Evolutionary conservation across 257 asterid species (phyloP).

Genomic region (Salvia splendens): DNA sequence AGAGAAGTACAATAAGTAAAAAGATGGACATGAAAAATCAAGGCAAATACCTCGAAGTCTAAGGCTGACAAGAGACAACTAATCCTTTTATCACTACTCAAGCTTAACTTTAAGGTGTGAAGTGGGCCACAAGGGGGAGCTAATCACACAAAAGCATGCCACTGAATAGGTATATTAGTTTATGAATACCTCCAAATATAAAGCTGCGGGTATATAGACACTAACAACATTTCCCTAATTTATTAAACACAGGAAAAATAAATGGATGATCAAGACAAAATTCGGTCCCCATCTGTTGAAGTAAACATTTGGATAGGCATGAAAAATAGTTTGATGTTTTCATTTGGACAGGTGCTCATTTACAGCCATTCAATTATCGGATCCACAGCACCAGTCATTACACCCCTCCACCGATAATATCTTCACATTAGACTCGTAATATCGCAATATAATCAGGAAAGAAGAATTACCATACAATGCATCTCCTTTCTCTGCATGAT

Average conservation of each 20-base stretch:
- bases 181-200: slow-evolving; percentile 29
- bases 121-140: background rate
- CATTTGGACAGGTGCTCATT: slow-evolving; percentile 13
- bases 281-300: slow-evolving; percentile 38
- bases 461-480: slow-evolving; percentile 63
- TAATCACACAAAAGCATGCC: slow-evolving; percentile 11
- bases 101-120: background rate
- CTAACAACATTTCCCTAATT: slow-evolving; percentile 20
- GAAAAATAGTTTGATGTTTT: slow-evolving; percentile 4
- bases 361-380: slow-evolving; percentile 34
- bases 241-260: slow-evolving; percentile 28
- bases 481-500: slow-evolving; percentile 78
- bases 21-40: background rate
- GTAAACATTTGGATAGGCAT: slow-evolving; percentile 33
- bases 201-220: slow-evolving; percentile 16
- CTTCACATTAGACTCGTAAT: background rate
- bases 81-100: slow-evolving; percentile 2
- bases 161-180: background rate
- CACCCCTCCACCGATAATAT: slow-evolving; percentile 22
- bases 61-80: background rate
- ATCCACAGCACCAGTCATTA: slow-evolving; percentile 24
- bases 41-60: background rate
- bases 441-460: slow-evolving; percentile 16
- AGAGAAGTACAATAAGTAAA: background rate
- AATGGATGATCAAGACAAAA: slow-evolving; percentile 34